Evolutionary conservation across 2,329 filamentous ascomycete genomes (phyloP), one percentile per base, ranked within the genome.

Genomic region (Onygenales sp.): DNA sequence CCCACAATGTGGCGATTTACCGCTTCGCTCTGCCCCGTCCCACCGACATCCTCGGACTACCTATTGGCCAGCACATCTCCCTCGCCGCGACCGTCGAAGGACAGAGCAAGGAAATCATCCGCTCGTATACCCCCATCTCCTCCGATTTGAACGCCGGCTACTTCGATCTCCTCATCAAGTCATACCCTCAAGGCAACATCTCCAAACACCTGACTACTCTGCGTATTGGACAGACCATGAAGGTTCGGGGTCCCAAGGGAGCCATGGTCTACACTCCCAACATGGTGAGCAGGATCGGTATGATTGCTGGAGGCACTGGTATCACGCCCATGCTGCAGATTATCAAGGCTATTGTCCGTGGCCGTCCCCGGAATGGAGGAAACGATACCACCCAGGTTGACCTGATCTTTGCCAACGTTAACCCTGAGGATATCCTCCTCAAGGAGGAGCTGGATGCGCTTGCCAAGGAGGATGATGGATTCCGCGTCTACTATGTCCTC

Each of bases 251-350:
- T 8, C 93, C 93, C 72, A 97, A 97, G 81, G 93, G 93, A 63
- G 92, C 92, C 63, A 96, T 98, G 80, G 88, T 95, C 58, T 98
- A 98, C 77, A 89, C 86, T 14, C 90, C 92, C 63, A 96, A 96
- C 79, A 92, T 98, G 87, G 89, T 92, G 63, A 85, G 88, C 60
- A 88, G 88, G 73, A 95, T 98, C 62, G 93, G 91, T 68, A 98
- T 98, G 93, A 89, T 98, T 68, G 90, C 93, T 59, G 93, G 93
- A 61, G 93, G 93, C 60, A 97, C 93, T 36, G 93, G 93, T 63
- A 97, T 98, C 71, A 97, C 93, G 8, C 93, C 93, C 57, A 98
- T 98, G 93, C 81, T 97, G 59, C 93, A 98, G 77, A 84, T 98
- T 64, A 84, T 95, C 69, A 87, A 90, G 65, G 93, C 92, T 55